phyloP scores from a whole-genome alignment of 139 green algal species.

The Chlamydomonas sphaeroides region DNA sequence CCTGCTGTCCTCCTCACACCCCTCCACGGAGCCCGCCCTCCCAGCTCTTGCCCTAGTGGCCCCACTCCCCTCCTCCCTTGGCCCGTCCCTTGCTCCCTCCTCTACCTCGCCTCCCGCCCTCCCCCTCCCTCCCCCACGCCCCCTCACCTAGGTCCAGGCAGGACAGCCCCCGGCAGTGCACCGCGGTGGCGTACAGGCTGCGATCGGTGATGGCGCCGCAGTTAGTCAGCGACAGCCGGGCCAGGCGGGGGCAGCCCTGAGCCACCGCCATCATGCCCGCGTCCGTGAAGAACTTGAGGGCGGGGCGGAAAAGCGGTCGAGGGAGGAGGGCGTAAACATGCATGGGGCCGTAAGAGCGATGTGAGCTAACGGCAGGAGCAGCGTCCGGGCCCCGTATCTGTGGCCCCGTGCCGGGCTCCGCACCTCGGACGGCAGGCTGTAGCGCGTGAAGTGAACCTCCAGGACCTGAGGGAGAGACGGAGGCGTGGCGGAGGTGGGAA shows the following conservation, averaged over 20 bases:
- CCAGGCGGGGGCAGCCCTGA: slow-evolving; percentile 36
- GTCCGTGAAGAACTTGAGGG: slow-evolving; percentile 51
- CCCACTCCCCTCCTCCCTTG: background rate
- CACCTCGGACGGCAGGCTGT: slow-evolving; percentile 39
- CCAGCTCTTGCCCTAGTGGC: background rate
- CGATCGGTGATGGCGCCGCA: slow-evolving; percentile 56
- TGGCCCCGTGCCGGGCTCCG: too few relatives aligned
- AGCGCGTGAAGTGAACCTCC: slow-evolving; percentile 54
- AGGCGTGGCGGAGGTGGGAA: too few relatives aligned
- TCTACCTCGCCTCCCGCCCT: background rate
- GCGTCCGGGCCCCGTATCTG: too few relatives aligned
- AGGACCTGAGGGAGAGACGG: too few relatives aligned
- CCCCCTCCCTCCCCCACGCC: background rate
- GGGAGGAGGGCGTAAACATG: background rate
- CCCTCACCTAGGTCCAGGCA: slow-evolving; percentile 19
- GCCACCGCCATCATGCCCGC: slow-evolving; percentile 51
- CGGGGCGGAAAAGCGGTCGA: background rate
- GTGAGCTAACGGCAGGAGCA: background rate
- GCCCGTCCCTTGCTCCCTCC: background rate
- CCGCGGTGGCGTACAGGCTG: slow-evolving; percentile 50
- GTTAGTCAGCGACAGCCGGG: slow-evolving; percentile 49
- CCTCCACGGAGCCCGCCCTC: too few relatives aligned
- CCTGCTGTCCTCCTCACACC: too few relatives aligned
- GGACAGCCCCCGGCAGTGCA: slow-evolving; percentile 34
- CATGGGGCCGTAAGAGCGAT: background rate